Evolutionary conservation across 257 asterid species (phyloP), one percentile per base, ranked within the genome.

Genomic region (Capsicum pubescens): DNA sequence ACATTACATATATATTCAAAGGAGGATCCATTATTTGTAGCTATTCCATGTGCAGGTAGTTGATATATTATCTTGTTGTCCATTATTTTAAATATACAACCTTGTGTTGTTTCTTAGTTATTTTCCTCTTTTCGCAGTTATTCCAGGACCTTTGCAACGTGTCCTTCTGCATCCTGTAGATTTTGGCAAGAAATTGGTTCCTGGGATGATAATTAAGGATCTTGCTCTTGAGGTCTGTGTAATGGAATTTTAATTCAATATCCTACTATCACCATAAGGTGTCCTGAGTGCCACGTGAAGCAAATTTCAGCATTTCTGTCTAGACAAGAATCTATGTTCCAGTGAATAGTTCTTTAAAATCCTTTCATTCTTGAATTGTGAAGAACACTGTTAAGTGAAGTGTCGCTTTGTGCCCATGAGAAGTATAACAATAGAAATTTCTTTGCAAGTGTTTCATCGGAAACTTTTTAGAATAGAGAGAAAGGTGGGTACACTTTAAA

Each of bases 121-220:
- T 84, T 56, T 84, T 79, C 61, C 86, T 59, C 54, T 70, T 17
- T 50, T 14, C 70, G 35, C 89, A 92, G 96, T 92, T 61, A 8
- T 92, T 36, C 96, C 97, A 69, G 94, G 92, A 86, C 60, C 82
- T 48, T 92, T 91, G 61, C 54, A 69, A 39, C 79, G 1, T 52
- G 86, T 91, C 76, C 82, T 17, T 42, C 59, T 64, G 14, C 77
- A 17, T 64, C 90, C 91, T 72, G 60, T 46, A 10, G 39, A 68
- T 19, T 59, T 69, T 26, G 80, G 56, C 63, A 72, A 61, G 39
- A 52, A 86, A 66, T 83, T 93, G 82, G 80, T 90, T 86, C 97
- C 96, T 0, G 96, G 94, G n/a, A 92, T 89, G 79, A 83, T 90
- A 52, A 79, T 93, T 60, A 64, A 89, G 68, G 87, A 91, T 21